phyloP scores from a whole-genome alignment of 2,329 filamentous ascomycete genomes.

The Calonectria henricotiae region DNA sequence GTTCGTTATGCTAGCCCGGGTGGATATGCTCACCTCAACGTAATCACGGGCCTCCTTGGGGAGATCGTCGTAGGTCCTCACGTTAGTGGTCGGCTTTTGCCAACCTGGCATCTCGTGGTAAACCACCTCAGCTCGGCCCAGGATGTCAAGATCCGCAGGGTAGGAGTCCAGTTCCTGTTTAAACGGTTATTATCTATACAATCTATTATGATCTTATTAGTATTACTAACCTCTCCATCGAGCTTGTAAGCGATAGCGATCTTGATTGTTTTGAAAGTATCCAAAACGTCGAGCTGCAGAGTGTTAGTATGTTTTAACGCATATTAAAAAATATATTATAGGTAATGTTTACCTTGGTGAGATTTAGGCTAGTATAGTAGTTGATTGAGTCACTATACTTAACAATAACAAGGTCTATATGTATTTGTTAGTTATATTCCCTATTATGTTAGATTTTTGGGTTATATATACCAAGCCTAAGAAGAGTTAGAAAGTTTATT shows the following conservation, averaged over 20 bases:
- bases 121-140: slow-evolving; percentile 75
- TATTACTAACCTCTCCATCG: slow-evolving; percentile 51
- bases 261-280: slow-evolving; percentile 83
- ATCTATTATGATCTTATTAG: slow-evolving; percentile 39
- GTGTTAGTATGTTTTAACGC: slow-evolving; percentile 23
- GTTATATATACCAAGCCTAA: slow-evolving; percentile 52
- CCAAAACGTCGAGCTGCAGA: slow-evolving; percentile 68
- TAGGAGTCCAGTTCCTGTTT: slow-evolving; percentile 65
- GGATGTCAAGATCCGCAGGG: slow-evolving; percentile 74
- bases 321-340: slow-evolving; percentile 28
- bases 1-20: slow-evolving; percentile 37
- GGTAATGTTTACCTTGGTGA: slow-evolving; percentile 64
- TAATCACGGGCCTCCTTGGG: slow-evolving; percentile 78
- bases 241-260: slow-evolving; percentile 80
- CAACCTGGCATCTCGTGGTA: slow-evolving; percentile 81
- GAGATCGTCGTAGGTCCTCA: slow-evolving; percentile 74
- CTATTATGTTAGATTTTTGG: slow-evolving; percentile 39
- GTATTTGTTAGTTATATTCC: slow-evolving; percentile 44
- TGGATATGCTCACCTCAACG: slow-evolving; percentile 63
- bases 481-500: slow-evolving; percentile 45
- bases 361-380: slow-evolving; percentile 76
- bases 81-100: slow-evolving; percentile 75
- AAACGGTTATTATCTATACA: slow-evolving; percentile 51
- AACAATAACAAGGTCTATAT: slow-evolving; percentile 75
- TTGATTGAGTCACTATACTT: slow-evolving; percentile 77